Conservation (phyloP, 1,284 basidiomycete species). For the Leccinum pachyderme region DNA sequence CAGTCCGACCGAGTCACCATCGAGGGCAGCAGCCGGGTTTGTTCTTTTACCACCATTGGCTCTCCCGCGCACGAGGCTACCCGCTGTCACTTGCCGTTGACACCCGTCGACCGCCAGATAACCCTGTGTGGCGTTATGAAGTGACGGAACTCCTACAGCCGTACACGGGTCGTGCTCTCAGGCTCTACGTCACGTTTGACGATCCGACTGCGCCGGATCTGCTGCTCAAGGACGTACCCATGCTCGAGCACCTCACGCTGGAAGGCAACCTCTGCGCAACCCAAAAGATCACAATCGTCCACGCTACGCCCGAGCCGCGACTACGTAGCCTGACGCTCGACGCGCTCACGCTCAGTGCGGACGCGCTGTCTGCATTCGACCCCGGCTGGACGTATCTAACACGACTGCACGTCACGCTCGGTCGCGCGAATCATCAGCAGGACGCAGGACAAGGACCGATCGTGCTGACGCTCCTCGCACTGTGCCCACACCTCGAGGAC, state of each 20-base stretch:
- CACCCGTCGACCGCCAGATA: constrained; percentile 12
- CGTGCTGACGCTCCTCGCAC: constrained; percentile 14
- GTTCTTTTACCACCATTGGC: constrained; percentile 21
- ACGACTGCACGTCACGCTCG: constrained; percentile 8
- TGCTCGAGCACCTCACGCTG: constrained; percentile 22
- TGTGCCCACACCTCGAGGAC: constrained; percentile 18
- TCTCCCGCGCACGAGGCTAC: constrained; percentile 13
- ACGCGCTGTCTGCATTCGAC: constrained; percentile 9
- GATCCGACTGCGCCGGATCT: constrained; percentile 15
- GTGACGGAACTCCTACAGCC: constrained; percentile 25
- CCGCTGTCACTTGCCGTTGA: constrained; percentile 23
- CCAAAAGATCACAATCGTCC: constrained; percentile 8
- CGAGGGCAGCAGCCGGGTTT: constrained; percentile 12
- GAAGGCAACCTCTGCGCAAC: constrained; percentile 12
- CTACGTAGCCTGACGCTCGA: constrained; percentile 15
- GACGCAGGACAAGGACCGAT: neutral
- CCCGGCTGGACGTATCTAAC: constrained; percentile 20
- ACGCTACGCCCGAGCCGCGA: constrained; percentile 1
- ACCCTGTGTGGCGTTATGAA: constrained; percentile 23
- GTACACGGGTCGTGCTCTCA: constrained; percentile 12
- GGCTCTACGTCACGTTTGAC: constrained; percentile 18
- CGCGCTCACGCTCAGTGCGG: constrained; percentile 1
- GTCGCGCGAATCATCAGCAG: neutral
- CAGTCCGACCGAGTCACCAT: constrained; percentile 12
- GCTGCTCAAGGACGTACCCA: constrained; percentile 17